Base-by-base conservation (phyloP, 305 asterid species). In the Petunia hybrid region DNA sequence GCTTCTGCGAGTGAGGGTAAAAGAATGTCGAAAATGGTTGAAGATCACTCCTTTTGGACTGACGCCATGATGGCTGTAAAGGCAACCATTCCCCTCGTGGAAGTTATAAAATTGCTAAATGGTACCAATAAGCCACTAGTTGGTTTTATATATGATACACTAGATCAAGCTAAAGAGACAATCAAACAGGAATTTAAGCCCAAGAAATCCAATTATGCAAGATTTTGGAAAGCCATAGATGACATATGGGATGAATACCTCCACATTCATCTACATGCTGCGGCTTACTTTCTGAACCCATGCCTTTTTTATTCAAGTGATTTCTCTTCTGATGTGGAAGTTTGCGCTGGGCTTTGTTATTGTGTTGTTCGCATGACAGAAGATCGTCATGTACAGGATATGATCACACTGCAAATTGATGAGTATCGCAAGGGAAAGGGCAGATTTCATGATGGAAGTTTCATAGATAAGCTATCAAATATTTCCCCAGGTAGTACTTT, bases 261-360 rank as follows among this genome's bases (percentile, higher is more conserved):
- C 39, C 84, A 95, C 63, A 90, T 88, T 87, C 91, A 90, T 73
- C 90, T 95, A 62, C 99, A 94, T 73, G 83, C 95, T 1, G 88
- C 92, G 0, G 97, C 93, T 13, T 91, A 87, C 83, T 90, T 81
- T 81, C 55, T 92, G 45, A 94, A 94, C 78, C 97, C 96, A 6
- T 74, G 8, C 10, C 56, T 91, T 10, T 89, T 85, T 57, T 89
- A 90, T 53, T 77, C 91, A 1, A 64, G 14, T 0, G 86, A 87
- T 43, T 87, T 82, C 65, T 76, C 16, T 43, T 43, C 82, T 4
- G 95, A 93, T 51, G 77, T 84, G 3, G 95, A 95, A 84, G 93
- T 93, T 43, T 79, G 82, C 3, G 80, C 74, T 0, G 97, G 94
- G n/a, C 66, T 90, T 56, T 38, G 65, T 22, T 69, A 62, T 60